A percentile compares a stretch with the other conserved stretches of the same genome.
Evolutionary conservation across 768 basidiomycete genomes (phyloP).

Genomic region (Phaeotremella skinneri): DNA sequence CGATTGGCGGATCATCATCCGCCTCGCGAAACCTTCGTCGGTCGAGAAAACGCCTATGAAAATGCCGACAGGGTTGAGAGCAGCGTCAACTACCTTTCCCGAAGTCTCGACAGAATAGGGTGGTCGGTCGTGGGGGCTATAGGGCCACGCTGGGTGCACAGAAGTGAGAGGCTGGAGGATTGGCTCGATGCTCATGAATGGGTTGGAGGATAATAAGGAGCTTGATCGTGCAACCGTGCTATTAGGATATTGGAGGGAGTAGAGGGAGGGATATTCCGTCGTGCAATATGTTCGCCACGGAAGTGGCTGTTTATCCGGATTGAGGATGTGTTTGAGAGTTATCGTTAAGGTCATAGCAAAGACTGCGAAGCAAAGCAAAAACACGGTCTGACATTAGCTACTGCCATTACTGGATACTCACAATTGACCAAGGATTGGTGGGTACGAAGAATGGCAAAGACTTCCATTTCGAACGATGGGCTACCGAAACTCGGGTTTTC

Average conservation of each 20-base stretch:
- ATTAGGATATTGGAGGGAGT: conserved; percentile 29
- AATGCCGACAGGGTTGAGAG: conserved; percentile 75
- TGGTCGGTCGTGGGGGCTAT: conserved; percentile 21
- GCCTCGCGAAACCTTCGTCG: conserved; percentile 76
- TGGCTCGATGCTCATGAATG: conserved; percentile 1
- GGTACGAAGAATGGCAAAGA: conserved; percentile 27
- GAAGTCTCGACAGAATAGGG: conserved; percentile 26
- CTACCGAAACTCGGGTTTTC: conserved; percentile 3
- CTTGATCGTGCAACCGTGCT: neutral
- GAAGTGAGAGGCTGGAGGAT: conserved; percentile 35
- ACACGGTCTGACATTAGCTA: conserved; percentile 56
- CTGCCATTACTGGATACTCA: too few relatives aligned
- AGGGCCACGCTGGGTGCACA: conserved; percentile 39
- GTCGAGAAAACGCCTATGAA: conserved; percentile 88
- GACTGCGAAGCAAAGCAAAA: conserved; percentile 70
- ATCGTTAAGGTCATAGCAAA: conserved; percentile 82
- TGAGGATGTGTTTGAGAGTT: conserved; percentile 83
- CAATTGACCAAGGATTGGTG: conserved; percentile 34
- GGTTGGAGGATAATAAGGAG: neutral
- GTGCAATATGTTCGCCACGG: conserved; percentile 92
- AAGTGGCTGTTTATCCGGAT: conserved; percentile 90
- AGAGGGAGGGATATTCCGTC: conserved; percentile 54
- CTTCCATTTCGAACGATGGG: conserved; percentile 5
- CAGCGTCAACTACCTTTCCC: conserved; percentile 60
- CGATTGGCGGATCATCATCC: conserved; percentile 80